A percentile compares a stretch with the other conserved stretches of the same genome.
Evolutionary conservation across 257 asterid genomes (phyloP).

Genomic region (Asclepias syriaca): DNA sequence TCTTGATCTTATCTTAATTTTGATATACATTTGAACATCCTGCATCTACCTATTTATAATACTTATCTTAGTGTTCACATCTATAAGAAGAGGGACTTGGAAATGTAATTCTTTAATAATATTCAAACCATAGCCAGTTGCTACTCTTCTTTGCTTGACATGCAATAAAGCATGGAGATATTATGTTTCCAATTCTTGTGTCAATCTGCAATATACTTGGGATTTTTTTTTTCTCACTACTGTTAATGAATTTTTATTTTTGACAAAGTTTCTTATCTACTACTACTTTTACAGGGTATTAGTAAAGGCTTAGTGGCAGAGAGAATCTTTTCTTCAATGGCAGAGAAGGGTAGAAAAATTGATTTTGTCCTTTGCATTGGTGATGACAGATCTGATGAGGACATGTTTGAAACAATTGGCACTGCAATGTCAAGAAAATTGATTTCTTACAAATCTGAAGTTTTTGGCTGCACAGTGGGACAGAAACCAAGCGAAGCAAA

Average conservation of each 20-base stretch:
- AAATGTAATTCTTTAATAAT: neutral
- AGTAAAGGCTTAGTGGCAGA: slow-evolving; percentile 83
- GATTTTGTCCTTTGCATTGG: slow-evolving; percentile 89
- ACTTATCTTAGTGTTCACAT: neutral
- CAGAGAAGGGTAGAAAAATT: slow-evolving; percentile 45
- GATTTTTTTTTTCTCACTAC: neutral
- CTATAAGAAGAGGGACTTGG: neutral
- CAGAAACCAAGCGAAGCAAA: slow-evolving; percentile 91
- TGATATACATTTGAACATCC: neutral
- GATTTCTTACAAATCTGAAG: slow-evolving; percentile 55
- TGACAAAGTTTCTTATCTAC: neutral
- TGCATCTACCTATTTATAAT: neutral
- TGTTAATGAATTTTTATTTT: neutral
- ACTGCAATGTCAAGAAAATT: slow-evolving; percentile 46
- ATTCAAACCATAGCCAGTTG: neutral
- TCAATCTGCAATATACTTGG: neutral
- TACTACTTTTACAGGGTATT: slow-evolving; percentile 43
- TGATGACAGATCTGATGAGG: slow-evolving; percentile 90
- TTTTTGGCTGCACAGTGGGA: slow-evolving; percentile 83
- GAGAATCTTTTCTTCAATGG: slow-evolving; percentile 66
- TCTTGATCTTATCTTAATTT: neutral
- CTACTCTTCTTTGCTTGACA: neutral
- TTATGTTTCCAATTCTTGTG: neutral
- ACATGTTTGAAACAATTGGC: slow-evolving; percentile 73
- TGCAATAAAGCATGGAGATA: neutral